Base-by-base conservation (phyloP, 371 early-diverging fungal species). In the Saksenaea oblongispora region DNA sequence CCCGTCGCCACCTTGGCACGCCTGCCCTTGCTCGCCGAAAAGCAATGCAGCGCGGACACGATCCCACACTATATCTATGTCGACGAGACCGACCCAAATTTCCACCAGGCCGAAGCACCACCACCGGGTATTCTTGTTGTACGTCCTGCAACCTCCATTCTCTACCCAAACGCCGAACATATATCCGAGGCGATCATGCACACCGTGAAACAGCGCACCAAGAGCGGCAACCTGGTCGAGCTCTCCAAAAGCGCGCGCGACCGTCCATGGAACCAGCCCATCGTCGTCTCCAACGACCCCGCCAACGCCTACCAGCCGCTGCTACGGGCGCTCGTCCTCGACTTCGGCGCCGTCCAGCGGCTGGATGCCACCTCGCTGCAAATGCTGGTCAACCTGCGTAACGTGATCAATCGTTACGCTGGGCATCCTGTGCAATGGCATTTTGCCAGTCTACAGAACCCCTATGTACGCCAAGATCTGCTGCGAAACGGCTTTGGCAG, bases 131-230 rank as follows among this genome's bases (percentile, higher is more conserved):
- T 89, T 39, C 56, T 87, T 9, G 79, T 89, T 27, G 80, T 87
- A 64, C 72, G 84, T 35, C 57, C 86, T 14, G 81, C 85, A 27
- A 88, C 90, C 56, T 78, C 88, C 10, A 61, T 92, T 11, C 83
- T 85, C 0, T 92, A 88, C 62, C 90, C 90, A 11, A 92, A 92
- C 69, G 74, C 86, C 15, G 64, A 72, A 17, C 88, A 72, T 64
- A 61, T 86, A 27, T 72, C 76, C 34, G 78, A 81, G 28, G 66
- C 67, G 39, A 76, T 84, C 15, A 72, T 84, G 57, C 41, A 47
- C 27, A 59, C 65, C 53, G 56, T 65, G 66, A 70, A 57, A 60
- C 56, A 27, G 61, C 64, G n/a, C 78, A 77, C 44, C 71, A 66
- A 13, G 69, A 74, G 13, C 44, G 61, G 0, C 47, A 56, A 13